These are phyloP conservation scores for Claviceps spartinae DNA, from an alignment of 2,329 filamentous ascomycete species.

Conservation along the genomic window DNA sequence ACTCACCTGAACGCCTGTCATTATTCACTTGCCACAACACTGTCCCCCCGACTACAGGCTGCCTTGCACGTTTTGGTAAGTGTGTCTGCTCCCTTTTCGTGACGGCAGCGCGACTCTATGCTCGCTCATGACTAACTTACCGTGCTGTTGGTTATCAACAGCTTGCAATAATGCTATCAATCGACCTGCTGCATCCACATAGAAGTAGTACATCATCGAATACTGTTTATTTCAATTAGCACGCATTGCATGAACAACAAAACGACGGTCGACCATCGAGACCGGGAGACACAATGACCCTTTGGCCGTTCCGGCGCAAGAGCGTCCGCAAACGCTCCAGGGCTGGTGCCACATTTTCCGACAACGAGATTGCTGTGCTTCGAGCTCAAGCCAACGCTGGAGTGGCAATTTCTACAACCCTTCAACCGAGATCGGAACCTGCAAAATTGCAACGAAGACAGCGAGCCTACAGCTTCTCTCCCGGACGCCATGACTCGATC, in stretches of 20 bases:
- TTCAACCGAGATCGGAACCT: slow-evolving; percentile 31
- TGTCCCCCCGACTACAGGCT: neutral
- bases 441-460: slow-evolving; percentile 33
- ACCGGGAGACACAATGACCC: slow-evolving; percentile 42
- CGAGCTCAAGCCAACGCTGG: slow-evolving; percentile 22
- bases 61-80: neutral
- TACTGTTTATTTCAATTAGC: slow-evolving; percentile 1
- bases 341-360: slow-evolving; percentile 39
- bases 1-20: neutral
- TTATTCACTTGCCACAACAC: neutral
- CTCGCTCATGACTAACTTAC: neutral
- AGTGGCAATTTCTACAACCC: slow-evolving; percentile 13
- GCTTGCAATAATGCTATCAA: slow-evolving; percentile 4
- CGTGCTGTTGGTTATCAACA: neutral
- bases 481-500: slow-evolving; percentile 42
- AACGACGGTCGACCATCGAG: neutral
- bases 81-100: neutral
- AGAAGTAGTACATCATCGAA: neutral
- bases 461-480: slow-evolving; percentile 49
- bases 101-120: neutral
- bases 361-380: slow-evolving; percentile 31
- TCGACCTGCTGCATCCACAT: slow-evolving; percentile 2
- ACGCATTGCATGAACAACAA: neutral
- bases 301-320: slow-evolving; percentile 73
- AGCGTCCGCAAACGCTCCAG: slow-evolving; percentile 49